Percentiles rank a stretch among this genome's conserved stretches.
Conservation (phyloP, 768 basidiomycete genomes). For the Cyclocybe cylindracea region DNA sequence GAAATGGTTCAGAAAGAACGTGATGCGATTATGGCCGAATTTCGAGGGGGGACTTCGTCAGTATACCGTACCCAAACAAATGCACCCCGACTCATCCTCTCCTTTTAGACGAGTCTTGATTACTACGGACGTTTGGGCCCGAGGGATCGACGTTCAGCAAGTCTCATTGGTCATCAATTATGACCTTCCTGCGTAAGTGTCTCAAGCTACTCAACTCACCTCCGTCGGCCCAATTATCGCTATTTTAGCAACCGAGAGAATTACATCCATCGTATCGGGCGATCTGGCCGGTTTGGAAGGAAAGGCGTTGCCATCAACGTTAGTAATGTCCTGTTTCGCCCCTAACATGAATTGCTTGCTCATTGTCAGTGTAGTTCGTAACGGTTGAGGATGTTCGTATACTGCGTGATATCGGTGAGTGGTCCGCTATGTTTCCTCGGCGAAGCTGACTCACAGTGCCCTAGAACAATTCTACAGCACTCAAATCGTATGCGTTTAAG, state of each 20-base stretch:
- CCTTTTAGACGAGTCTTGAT: slow-evolving; percentile 81
- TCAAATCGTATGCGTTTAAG: slow-evolving; percentile 68
- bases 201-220: slow-evolving; percentile 5
- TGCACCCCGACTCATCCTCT: slow-evolving; percentile 10
- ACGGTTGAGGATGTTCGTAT: slow-evolving; percentile 96
- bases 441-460: not conserved
- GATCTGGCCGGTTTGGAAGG: slow-evolving; percentile 97
- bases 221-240: slow-evolving; percentile 3
- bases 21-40: slow-evolving; percentile 96
- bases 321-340: slow-evolving; percentile 26
- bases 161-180: slow-evolving; percentile 98
- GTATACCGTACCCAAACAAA: slow-evolving; percentile 25
- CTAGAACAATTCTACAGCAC: slow-evolving; percentile 96
- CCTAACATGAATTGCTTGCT: slow-evolving; percentile 12
- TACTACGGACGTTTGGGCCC: slow-evolving; percentile 96
- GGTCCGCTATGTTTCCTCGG: no score
- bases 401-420: slow-evolving; percentile 91
- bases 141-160: slow-evolving; percentile 98
- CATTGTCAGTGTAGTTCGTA: slow-evolving; percentile 61
- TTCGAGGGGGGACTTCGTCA: slow-evolving; percentile 89
- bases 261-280: slow-evolving; percentile 99
- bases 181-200: slow-evolving; percentile 83
- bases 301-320: slow-evolving; percentile 99
- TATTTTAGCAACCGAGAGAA: slow-evolving; percentile 87
- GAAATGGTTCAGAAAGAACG: slow-evolving; percentile 97